phyloP scores from a whole-genome alignment of 2,329 filamentous ascomycete species.

The Colletotrichum sp. region DNA sequence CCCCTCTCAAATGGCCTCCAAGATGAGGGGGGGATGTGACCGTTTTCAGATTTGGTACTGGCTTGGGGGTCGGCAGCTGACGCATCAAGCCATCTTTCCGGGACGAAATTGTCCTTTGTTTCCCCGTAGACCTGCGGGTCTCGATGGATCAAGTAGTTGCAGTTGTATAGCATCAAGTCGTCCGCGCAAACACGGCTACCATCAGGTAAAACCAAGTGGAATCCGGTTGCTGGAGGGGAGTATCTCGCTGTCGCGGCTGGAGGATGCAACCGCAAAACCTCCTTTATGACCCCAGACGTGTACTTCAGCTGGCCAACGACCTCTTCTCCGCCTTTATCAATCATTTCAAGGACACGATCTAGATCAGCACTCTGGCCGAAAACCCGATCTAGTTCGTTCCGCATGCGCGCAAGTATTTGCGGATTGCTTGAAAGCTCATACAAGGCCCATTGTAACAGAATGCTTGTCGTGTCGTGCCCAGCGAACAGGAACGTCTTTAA shows the following conservation, averaged over 20 bases:
- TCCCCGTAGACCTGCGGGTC: slow-evolving; percentile 38
- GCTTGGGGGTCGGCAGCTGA: background rate
- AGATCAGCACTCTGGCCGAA: slow-evolving; percentile 35
- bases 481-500: slow-evolving; percentile 44
- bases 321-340: slow-evolving; percentile 28
- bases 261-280: slow-evolving; percentile 38
- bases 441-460: slow-evolving; percentile 38
- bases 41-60: background rate
- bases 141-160: slow-evolving; percentile 37
- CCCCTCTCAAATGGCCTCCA: slow-evolving; percentile 62
- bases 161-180: slow-evolving; percentile 38
- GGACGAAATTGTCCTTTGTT: slow-evolving; percentile 37
- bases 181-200: slow-evolving; percentile 33
- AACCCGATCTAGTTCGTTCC: slow-evolving; percentile 37
- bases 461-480: slow-evolving; percentile 45
- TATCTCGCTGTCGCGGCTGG: slow-evolving; percentile 34
- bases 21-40: slow-evolving; percentile 36
- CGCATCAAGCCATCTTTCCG: slow-evolving; percentile 42
- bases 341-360: slow-evolving; percentile 23
- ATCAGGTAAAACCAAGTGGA: slow-evolving; percentile 30
- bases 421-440: slow-evolving; percentile 40
- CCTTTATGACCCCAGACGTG: slow-evolving; percentile 41
- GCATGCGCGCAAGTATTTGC: slow-evolving; percentile 29
- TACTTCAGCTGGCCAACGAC: slow-evolving; percentile 38
- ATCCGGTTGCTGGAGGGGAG: slow-evolving; percentile 26